Evolutionary conservation across 768 basidiomycete species (phyloP).

Genomic region (Hypholoma sublateritium): DNA sequence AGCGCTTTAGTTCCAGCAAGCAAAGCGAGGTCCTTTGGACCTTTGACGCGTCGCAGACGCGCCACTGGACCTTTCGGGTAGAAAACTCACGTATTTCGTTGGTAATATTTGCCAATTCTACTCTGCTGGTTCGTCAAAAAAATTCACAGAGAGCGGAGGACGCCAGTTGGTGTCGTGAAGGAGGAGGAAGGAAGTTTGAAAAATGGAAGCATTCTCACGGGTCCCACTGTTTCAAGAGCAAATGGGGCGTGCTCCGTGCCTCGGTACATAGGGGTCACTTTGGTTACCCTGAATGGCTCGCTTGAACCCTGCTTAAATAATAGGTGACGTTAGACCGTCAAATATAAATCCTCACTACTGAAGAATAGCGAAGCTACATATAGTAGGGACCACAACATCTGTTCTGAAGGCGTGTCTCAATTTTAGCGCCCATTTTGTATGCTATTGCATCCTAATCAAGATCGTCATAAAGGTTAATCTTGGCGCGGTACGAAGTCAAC

Average conservation of each 20-base stretch:
- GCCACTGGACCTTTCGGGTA: background rate
- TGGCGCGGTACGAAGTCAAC: too few species aligned
- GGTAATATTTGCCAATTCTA: too few species aligned
- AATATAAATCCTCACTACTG: too few species aligned
- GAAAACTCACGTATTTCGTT: background rate
- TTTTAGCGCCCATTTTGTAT: too few species aligned
- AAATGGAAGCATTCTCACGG: slow-evolving; percentile 2
- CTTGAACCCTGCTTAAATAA: background rate
- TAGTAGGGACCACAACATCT: too few species aligned
- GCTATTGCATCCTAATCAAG: too few species aligned
- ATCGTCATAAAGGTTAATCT: too few species aligned
- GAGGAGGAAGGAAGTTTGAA: background rate
- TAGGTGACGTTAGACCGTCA: too few species aligned
- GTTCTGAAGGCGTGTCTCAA: too few species aligned
- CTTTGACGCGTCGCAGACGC: background rate
- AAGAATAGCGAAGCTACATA: too few species aligned
- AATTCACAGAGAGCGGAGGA: too few species aligned
- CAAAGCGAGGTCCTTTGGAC: background rate
- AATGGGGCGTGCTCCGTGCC: background rate
- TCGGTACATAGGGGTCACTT: background rate
- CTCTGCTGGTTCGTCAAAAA: too few species aligned
- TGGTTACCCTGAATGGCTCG: background rate
- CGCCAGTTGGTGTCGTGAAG: background rate
- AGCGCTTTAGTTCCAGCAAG: background rate
- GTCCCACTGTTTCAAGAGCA: background rate